phyloP scores from a whole-genome alignment of 1,284 basidiomycete genomes.

The Takashimella koratensis region DNA sequence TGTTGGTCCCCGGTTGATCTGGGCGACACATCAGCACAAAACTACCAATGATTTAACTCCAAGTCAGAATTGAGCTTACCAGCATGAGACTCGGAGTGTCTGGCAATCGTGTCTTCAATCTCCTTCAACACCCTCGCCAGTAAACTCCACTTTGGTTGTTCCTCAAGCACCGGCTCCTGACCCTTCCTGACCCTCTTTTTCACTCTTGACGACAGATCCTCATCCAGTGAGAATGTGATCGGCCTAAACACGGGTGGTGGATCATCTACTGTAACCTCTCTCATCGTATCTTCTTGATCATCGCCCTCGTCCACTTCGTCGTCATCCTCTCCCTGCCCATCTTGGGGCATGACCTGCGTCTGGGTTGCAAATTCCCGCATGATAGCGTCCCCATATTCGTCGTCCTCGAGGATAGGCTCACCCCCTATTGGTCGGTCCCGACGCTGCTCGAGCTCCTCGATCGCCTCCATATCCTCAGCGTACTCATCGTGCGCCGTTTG shows the following conservation, averaged over 20 bases:
- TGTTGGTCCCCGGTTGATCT: conserved; percentile 66
- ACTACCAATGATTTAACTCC: no score
- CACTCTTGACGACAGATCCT: conserved; percentile 30
- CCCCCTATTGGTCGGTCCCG: conserved; percentile 13
- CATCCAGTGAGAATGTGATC: conserved; percentile 27
- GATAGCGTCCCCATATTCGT: conserved; percentile 30
- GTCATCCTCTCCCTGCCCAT: conserved; percentile 15
- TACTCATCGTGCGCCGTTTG: conserved; percentile 17
- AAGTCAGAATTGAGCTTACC: no score
- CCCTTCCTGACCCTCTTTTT: conserved; percentile 67
- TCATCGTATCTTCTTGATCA: conserved; percentile 65
- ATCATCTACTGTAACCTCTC: conserved; percentile 57
- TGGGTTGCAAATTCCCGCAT: conserved; percentile 45
- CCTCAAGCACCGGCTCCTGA: conserved; percentile 84
- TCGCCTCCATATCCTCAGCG: conserved; percentile 43
- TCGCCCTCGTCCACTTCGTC: conserved; percentile 29
- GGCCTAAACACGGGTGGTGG: conserved; percentile 38
- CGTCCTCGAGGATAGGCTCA: conserved; percentile 17
- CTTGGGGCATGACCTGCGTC: conserved; percentile 30
- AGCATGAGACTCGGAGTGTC: conserved; percentile 35
- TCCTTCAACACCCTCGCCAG: conserved; percentile 83
- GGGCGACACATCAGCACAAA: not conserved
- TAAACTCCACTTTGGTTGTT: conserved; percentile 90
- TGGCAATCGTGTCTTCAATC: conserved; percentile 76
- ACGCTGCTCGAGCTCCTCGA: conserved; percentile 30